Evolutionary conservation across 371 early-diverging fungal species (phyloP).

Genomic region (Mycotypha africana): DNA sequence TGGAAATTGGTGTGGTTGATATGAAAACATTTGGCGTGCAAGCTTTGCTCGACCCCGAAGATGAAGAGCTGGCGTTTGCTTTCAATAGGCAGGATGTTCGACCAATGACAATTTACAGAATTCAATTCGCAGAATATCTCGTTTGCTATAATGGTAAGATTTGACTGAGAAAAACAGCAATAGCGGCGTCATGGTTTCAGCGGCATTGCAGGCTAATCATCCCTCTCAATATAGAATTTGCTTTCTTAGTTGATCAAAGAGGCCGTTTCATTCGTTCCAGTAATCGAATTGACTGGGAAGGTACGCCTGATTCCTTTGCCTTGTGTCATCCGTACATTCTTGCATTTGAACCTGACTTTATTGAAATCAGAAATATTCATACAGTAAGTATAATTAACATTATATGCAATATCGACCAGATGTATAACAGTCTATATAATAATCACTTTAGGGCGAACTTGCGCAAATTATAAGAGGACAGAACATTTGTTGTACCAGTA

Average conservation of each 20-base stretch:
- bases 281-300: constrained; percentile 42
- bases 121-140: constrained; percentile 13
- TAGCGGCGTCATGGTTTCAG: no score
- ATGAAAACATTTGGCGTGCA: constrained; percentile 63
- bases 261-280: constrained; percentile 28
- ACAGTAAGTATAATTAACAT: no score
- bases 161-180: no score
- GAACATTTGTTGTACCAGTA: constrained; percentile 31
- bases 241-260: constrained; percentile 81
- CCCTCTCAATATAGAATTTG: no score
- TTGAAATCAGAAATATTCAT: constrained; percentile 82
- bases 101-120: constrained; percentile 16
- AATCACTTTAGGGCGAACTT: constrained; percentile 20
- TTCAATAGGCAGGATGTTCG: constrained; percentile 11
- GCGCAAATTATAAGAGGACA: constrained; percentile 36
- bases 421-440: no score
- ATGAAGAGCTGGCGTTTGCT: constrained; percentile 22
- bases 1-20: constrained; percentile 92
- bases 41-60: constrained; percentile 35
- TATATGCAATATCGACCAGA: no score
- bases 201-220: no score
- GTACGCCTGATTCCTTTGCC: constrained; percentile 55
- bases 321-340: constrained; percentile 75
- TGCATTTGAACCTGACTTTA: constrained; percentile 84
- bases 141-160: constrained; percentile 19